Base-by-base conservation (phyloP, 306 rosid species). In the Oemleria cerasiformis region DNA sequence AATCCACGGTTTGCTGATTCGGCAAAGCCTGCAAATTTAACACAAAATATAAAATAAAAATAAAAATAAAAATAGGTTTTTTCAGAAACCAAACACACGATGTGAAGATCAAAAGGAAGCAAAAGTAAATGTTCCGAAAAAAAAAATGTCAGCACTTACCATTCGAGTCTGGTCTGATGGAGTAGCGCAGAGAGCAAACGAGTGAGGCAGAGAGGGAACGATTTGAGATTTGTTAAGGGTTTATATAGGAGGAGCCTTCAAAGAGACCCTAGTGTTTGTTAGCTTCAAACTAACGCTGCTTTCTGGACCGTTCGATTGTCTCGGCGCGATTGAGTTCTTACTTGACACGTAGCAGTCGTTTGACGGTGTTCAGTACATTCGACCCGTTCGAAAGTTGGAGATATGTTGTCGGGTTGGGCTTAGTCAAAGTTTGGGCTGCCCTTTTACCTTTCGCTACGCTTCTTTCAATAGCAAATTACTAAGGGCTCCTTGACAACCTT, bases 1-100 rank as follows among this genome's bases (percentile, higher is more conserved):
- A 91, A 30, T 91, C 90, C 8, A 88, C 95, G 19, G 89, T 86
- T 77, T 87, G 90, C 81, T 91, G 95, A 72, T 85, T 86, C 5
- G 97, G 97, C 66, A 91, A 74, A 72, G 96, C 91, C 95, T 86
- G 69, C 66, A 38, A 6, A 5, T 57, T 56, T 56, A 39, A 56
- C 39, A 7, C 38, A 23, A 56, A 56, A 56, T 1, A 9, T 56
- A 9, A 2, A 0, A 14, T 14, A 25, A 8, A 30, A 39, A 50
- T 9, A 8, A 16, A 30, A 41, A 11, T 14, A 51, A 7, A 36
- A 42, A 55, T 23, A n/a, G 9, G 6, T 9, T 58, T 38, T 36
- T 8, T 4, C 39, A 53, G 44, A 50, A 54, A 9, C 4, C 4
- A 11, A 39, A 47, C 53, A 61, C 14, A 58, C 21, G 17, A 51